Evolutionary conservation across 345 rosid species (phyloP).

Genomic region (Dovyalis caffra): DNA sequence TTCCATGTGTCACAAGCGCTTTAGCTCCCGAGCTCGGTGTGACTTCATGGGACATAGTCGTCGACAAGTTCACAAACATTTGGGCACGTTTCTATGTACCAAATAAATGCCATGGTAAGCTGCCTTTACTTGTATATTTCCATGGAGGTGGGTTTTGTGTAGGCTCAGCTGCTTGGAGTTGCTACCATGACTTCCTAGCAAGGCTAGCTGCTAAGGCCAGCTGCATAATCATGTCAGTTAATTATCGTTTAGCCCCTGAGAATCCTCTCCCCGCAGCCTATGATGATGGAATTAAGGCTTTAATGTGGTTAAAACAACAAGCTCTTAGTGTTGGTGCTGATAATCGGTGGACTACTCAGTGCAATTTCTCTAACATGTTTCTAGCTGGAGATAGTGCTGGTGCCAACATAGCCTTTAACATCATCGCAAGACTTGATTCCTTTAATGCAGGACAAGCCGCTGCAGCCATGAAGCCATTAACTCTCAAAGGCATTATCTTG

Average conservation of each 20-base stretch:
- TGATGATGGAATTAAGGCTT: conserved; percentile 37
- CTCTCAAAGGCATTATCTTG: conserved; percentile 12
- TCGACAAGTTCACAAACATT: conserved; percentile 49
- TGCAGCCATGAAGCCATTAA: background rate
- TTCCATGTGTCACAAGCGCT: conserved; percentile 45
- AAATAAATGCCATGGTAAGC: conserved; percentile 1
- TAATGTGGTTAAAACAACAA: conserved; percentile 60
- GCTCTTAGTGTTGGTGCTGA: conserved; percentile 7
- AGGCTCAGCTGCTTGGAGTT: conserved; percentile 27
- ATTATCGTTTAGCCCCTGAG: conserved; percentile 31
- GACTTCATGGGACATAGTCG: conserved; percentile 44
- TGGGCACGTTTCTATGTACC: conserved; percentile 77
- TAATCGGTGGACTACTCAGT: conserved; percentile 20
- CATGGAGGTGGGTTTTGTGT: conserved; percentile 35
- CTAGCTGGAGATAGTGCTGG: conserved; percentile 28
- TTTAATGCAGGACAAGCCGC: background rate
- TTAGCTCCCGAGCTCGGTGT: conserved; percentile 47
- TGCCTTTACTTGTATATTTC: conserved; percentile 27
- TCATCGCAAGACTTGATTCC: conserved; percentile 5
- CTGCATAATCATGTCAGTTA: conserved; percentile 26
- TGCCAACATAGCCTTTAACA: conserved; percentile 25
- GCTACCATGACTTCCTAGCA: conserved; percentile 28
- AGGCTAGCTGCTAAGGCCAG: conserved; percentile 12
- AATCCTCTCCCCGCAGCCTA: conserved; percentile 29
- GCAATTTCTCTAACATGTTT: conserved; percentile 18